Evolutionary conservation across 345 rosid genomes (phyloP).

Genomic region (Populus euphratica): DNA sequence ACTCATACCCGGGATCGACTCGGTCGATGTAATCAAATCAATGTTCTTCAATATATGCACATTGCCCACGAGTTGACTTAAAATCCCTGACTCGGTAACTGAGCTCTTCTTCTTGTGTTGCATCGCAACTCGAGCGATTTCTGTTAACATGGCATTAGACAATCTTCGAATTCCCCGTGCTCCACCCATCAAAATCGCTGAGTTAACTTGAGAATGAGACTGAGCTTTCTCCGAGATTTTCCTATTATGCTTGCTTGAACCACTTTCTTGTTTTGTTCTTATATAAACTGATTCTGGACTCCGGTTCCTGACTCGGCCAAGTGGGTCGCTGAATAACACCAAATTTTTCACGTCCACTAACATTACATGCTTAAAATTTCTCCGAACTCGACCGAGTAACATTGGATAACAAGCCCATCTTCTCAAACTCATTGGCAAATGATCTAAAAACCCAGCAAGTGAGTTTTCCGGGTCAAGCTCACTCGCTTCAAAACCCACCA

Average conservation of each 20-base stretch:
- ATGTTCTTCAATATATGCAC: constrained; percentile 45
- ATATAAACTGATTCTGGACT: constrained; percentile 63
- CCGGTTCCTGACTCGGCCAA: constrained; percentile 50
- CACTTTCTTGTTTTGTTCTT: constrained; percentile 23
- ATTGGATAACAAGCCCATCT: constrained; percentile 93
- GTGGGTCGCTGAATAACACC: constrained; percentile 67
- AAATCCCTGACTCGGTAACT: constrained; percentile 47
- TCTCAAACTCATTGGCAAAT: constrained; percentile 60
- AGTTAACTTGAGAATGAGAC: constrained; percentile 28
- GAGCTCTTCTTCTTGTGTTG: constrained; percentile 52
- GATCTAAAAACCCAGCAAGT: constrained; percentile 69
- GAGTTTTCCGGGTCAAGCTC: constrained; percentile 94
- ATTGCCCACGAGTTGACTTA: constrained; percentile 66
- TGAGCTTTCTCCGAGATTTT: constrained; percentile 39
- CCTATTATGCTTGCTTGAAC: constrained; percentile 26
- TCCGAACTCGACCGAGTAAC: constrained; percentile 76
- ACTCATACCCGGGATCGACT: constrained; percentile 50
- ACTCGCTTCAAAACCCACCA: constrained; percentile 66
- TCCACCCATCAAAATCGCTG: constrained; percentile 61
- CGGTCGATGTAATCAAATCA: constrained; percentile 36
- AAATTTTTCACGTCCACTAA: constrained; percentile 52
- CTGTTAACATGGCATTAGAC: constrained; percentile 59
- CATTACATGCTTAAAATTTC: constrained; percentile 70
- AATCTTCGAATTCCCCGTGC: constrained; percentile 52
- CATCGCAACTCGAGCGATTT: constrained; percentile 64